Base-by-base conservation (phyloP, 768 basidiomycete genomes). In the Gloeophyllum trabeum region DNA sequence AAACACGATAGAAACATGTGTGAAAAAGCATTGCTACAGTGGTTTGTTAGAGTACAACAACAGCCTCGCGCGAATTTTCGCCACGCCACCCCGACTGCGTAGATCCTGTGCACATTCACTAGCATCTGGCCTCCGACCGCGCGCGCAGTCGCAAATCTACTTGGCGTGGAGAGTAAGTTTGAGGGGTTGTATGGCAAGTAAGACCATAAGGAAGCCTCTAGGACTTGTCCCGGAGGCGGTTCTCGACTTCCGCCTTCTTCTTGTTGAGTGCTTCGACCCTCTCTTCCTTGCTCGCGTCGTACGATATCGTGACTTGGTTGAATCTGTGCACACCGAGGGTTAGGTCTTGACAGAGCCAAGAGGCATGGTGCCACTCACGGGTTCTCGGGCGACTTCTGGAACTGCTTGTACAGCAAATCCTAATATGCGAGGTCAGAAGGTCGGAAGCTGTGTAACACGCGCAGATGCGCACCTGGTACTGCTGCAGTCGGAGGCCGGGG, bases 361-460 rank as follows among this genome's bases (percentile, higher is more conserved):
- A 2, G 42, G 28, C 10, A 16, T 32, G 28, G 28, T 10, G 36
- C 13, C 1, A 60, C 83, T 55, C 63, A 93, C 91, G 92, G 87
- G 61, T 96, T 96, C 47, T 96, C 92, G 0, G 91, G 88, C 1
- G 87, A 81, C 61, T 96, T 97, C 61, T 96, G 88, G 78, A 97
- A 97, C 59, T 89, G 79, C 63, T 94, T 96, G 75, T 76, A 82
- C 38, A 96, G 63, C 39, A 91, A 62, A 46, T 97, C 92, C 76
- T 90, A 42, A 21, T 16, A 40, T 10, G 16, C 20, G 40, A 32
- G 23, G 42, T 41, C 46, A 41, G 34, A 24, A 41, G 38, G 38
- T 22, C 12, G 30, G 39, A 35, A 39, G 6, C 24, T 16, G n/a
- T n/a, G 40, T 3, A 37, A 24, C 22, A 4, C 42, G 35, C n/a